These are phyloP conservation scores for Ogataea dorogensis DNA, from an alignment of 805 yeast species.

Conservation along the genomic window DNA sequence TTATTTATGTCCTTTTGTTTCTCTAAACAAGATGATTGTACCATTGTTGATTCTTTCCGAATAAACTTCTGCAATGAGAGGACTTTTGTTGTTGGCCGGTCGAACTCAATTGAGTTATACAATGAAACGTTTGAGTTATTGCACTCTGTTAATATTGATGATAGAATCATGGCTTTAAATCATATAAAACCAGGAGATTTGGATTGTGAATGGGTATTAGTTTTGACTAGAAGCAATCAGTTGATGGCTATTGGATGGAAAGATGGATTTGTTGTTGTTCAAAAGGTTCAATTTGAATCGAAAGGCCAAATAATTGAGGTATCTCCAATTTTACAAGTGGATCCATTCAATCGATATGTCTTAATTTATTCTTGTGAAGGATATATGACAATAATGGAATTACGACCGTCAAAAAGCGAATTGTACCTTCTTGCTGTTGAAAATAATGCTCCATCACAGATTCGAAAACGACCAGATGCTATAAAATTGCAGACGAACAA, in stretches of 20 bases:
- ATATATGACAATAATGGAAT: slow-evolving; percentile 21
- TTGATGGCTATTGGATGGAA: slow-evolving; percentile 20
- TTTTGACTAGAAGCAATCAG: slow-evolving; percentile 25
- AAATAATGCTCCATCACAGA: slow-evolving; percentile 16
- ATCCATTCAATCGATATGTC: slow-evolving; percentile 20
- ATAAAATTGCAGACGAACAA: slow-evolving; percentile 10
- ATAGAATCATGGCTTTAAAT: slow-evolving; percentile 20
- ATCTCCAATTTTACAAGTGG: slow-evolving; percentile 23
- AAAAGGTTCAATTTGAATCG: slow-evolving; percentile 18
- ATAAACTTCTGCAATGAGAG: slow-evolving; percentile 1
- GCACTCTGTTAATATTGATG: slow-evolving; percentile 4
- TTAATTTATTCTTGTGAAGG: slow-evolving; percentile 21
- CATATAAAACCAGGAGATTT: slow-evolving; percentile 21
- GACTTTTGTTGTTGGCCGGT: slow-evolving; percentile 10
- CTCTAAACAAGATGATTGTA: slow-evolving; percentile 1
- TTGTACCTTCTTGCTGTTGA: slow-evolving; percentile 19
- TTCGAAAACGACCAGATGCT: slow-evolving; percentile 17
- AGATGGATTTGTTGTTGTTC: slow-evolving; percentile 16
- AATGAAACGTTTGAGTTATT: not conserved
- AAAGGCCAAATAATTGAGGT: slow-evolving; percentile 10
- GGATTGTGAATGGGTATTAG: slow-evolving; percentile 23
- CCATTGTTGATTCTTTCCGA: slow-evolving; percentile 10
- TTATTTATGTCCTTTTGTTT: slow-evolving; percentile 7
- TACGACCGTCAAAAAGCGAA: slow-evolving; percentile 21
- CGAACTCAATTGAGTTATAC: slow-evolving; percentile 8